Conservation (phyloP, 2,329 filamentous ascomycete genomes). For the Davidsoniella neocaledoniae region DNA sequence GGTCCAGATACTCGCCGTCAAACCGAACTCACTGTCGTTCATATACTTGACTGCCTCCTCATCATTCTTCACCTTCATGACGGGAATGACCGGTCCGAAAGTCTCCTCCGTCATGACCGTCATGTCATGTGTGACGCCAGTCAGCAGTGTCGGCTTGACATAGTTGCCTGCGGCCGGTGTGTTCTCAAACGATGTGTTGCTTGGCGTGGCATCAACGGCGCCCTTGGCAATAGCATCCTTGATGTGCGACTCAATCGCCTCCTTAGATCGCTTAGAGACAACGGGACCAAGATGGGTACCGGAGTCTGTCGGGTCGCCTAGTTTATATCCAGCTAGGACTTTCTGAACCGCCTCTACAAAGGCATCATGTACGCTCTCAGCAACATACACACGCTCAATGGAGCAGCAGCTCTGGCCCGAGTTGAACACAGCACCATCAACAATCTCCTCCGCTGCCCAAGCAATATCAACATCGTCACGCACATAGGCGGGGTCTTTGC, state of each 20-base stretch:
- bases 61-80: slow-evolving; percentile 72
- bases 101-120: slow-evolving; percentile 84
- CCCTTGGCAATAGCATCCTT: slow-evolving; percentile 70
- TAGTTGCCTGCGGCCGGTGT: slow-evolving; percentile 53
- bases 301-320: slow-evolving; percentile 74
- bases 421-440: slow-evolving; percentile 94
- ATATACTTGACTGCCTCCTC: slow-evolving; percentile 68
- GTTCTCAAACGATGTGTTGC: slow-evolving; percentile 58
- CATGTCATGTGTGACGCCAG: slow-evolving; percentile 68
- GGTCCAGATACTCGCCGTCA: slow-evolving; percentile 96
- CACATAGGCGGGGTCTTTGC: slow-evolving; percentile 88
- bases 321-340: slow-evolving; percentile 63
- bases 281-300: slow-evolving; percentile 76
- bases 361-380: slow-evolving; percentile 64
- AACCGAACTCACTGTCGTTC: slow-evolving; percentile 88
- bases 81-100: slow-evolving; percentile 80
- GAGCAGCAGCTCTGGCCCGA: slow-evolving; percentile 97
- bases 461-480: slow-evolving; percentile 69
- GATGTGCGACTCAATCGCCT: slow-evolving; percentile 62
- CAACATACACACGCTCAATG: slow-evolving; percentile 80
- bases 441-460: slow-evolving; percentile 88
- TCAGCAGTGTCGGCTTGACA: slow-evolving; percentile 70
- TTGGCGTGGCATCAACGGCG: slow-evolving; percentile 68
- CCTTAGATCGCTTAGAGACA: slow-evolving; percentile 62
- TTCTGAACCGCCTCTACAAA: slow-evolving; percentile 68